Conservation (phyloP, 164 flowering plant species). For the Aristolochia fimbriata region DNA sequence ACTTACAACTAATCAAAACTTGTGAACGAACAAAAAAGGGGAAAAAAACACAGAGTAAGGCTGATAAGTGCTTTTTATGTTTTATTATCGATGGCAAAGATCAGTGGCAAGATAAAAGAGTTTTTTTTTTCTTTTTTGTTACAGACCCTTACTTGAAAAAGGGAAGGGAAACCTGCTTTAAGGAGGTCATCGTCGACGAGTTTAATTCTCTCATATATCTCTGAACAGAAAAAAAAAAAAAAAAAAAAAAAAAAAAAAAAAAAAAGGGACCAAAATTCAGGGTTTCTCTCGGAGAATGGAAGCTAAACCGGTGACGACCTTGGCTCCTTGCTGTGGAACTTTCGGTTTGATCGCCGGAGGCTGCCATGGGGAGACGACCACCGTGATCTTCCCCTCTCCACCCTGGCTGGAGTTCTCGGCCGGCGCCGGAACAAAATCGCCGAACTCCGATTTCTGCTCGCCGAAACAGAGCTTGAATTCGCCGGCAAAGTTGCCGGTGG, state of each 20-base stretch:
- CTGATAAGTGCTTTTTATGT: not conserved
- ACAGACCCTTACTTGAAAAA: conserved; percentile 8
- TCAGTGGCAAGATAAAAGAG: not conserved
- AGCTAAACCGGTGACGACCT: conserved; percentile 56
- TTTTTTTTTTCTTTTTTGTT: not conserved
- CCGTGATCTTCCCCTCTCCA: conserved; percentile 20
- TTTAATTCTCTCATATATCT: conserved; percentile 8
- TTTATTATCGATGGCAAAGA: not conserved
- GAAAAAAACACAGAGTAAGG: too few relatives aligned
- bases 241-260: not conserved
- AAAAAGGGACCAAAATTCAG: conserved; percentile 6
- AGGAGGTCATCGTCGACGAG: not conserved
- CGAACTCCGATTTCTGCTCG: conserved; percentile 4
- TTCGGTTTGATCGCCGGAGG: conserved; percentile 43
- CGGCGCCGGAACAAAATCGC: conserved; percentile 9
- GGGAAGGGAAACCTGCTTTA: conserved; percentile 14
- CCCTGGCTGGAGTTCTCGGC: conserved; percentile 13
- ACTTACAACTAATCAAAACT: too few relatives aligned
- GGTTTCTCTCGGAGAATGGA: conserved; percentile 45
- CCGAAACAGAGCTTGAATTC: conserved; percentile 13
- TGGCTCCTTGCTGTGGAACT: conserved; percentile 23
- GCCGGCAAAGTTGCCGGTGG: conserved; percentile 10
- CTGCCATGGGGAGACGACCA: conserved; percentile 28
- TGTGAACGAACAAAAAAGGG: too few relatives aligned
- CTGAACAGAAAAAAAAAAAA: too few relatives aligned